phyloP scores from a whole-genome alignment of 176 grass and related monocot species.

The Phoenix roebelenii region DNA sequence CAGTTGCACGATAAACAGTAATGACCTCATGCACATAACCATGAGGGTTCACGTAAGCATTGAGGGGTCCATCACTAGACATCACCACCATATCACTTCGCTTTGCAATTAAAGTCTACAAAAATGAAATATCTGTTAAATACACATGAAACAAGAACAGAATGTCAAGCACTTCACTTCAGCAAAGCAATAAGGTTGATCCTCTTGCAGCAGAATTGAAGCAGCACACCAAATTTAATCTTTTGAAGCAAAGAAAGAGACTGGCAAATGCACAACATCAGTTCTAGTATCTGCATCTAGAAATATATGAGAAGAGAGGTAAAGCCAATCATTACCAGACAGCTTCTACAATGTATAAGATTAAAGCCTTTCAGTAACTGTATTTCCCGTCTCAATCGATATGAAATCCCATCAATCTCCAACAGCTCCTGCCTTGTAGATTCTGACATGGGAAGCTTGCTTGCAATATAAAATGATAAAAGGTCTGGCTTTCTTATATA shows the following conservation, averaged over 20 bases:
- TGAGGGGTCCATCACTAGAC: slow-evolving; percentile 51
- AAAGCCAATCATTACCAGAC: slow-evolving; percentile 38
- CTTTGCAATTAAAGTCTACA: slow-evolving; percentile 47
- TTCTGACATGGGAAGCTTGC: slow-evolving; percentile 89
- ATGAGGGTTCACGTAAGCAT: slow-evolving; percentile 36
- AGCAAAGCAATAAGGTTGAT: too few relatives aligned
- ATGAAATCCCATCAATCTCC: slow-evolving; percentile 83
- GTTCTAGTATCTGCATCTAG: too few relatives aligned
- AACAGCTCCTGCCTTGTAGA: slow-evolving; percentile 72
- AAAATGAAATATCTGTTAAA: slow-evolving; percentile 16
- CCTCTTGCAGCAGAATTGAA: too few relatives aligned
- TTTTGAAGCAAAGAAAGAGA: too few relatives aligned
- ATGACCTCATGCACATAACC: slow-evolving; percentile 50
- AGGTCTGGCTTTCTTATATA: slow-evolving; percentile 58
- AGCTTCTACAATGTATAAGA: slow-evolving; percentile 64
- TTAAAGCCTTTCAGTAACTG: slow-evolving; percentile 80
- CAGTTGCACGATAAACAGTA: slow-evolving; percentile 42
- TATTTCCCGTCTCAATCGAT: slow-evolving; percentile 76
- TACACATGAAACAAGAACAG: too few relatives aligned
- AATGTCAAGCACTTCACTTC: too few relatives aligned
- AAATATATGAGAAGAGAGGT: too few relatives aligned
- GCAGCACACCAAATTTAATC: too few relatives aligned
- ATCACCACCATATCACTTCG: slow-evolving; percentile 66
- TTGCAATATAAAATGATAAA: slow-evolving; percentile 88
- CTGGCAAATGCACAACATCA: too few relatives aligned